Evolutionary conservation across 352 stramenopile species (phyloP).

Genomic region (Globisporangium parvum): DNA sequence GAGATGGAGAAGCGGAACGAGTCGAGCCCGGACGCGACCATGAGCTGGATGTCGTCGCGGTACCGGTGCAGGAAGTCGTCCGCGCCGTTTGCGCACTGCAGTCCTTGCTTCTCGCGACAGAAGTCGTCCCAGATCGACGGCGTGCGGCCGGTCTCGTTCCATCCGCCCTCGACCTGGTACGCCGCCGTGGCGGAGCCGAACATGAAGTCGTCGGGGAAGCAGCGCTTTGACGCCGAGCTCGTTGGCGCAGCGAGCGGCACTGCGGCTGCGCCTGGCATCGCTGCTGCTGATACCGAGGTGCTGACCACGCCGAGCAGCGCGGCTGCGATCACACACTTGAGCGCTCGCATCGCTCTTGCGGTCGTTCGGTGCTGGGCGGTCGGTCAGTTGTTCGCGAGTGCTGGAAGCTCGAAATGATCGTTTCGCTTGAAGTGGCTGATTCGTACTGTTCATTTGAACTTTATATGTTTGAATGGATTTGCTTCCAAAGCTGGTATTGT

Average conservation of each 20-base stretch:
- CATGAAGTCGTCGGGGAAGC: constrained; percentile 72
- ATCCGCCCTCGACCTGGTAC: constrained; percentile 93
- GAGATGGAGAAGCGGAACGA: constrained; percentile 90
- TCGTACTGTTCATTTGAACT: no score
- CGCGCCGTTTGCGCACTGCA: constrained; percentile 81
- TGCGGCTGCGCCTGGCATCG: constrained; percentile 13
- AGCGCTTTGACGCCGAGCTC: constrained; percentile 17
- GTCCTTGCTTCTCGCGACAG: constrained; percentile 44
- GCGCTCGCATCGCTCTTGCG: no score
- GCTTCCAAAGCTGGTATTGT: neutral
- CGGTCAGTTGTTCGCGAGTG: constrained; percentile 14
- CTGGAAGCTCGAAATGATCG: no score
- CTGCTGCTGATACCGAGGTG: constrained; percentile 55
- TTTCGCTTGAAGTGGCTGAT: no score
- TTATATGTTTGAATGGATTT: no score
- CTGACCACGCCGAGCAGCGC: no score
- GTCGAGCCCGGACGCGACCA: constrained; percentile 88
- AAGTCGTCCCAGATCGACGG: constrained; percentile 93
- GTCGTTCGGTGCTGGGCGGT: no score
- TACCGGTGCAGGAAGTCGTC: constrained; percentile 85
- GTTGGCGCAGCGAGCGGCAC: neutral
- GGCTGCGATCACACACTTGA: no score
- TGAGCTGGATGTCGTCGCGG: constrained; percentile 80
- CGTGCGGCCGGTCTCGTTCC: constrained; percentile 72
- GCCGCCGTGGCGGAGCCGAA: constrained; percentile 87